These are phyloP conservation scores for Ilyonectria robusta DNA, from an alignment of 2,329 filamentous ascomycete species.

Conservation along the genomic window DNA sequence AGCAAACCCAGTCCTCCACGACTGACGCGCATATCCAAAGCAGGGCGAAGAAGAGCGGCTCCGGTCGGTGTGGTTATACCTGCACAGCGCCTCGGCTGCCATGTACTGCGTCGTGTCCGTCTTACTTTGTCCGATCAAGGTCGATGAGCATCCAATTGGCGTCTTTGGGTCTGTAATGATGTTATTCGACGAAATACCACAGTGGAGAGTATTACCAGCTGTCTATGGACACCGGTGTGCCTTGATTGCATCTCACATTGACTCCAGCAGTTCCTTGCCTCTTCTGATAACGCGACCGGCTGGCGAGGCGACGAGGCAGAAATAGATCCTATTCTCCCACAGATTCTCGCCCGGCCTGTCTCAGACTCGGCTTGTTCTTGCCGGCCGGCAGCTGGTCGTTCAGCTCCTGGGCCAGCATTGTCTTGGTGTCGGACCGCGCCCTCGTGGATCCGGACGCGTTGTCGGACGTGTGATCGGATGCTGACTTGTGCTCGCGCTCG, in stretches of 20 bases:
- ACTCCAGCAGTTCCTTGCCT: neutral
- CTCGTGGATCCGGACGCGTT: no score
- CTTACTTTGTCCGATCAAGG: neutral
- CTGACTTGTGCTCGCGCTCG: no score
- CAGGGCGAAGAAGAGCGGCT: neutral
- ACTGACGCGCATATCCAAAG: neutral
- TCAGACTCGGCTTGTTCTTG: no score
- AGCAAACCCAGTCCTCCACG: neutral
- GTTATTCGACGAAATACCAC: neutral
- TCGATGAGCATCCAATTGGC: neutral
- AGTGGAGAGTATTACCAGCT: neutral
- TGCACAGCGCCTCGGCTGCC: neutral
- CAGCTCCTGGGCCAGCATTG: no score
- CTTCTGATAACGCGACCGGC: neutral
- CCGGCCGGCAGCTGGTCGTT: no score
- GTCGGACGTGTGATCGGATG: no score
- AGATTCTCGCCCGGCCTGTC: no score
- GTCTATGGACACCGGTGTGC: neutral
- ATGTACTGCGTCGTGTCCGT: neutral
- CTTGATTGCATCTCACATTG: neutral
- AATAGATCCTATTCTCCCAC: neutral
- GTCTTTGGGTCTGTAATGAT: neutral
- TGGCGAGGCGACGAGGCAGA: neutral
- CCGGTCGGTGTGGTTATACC: neutral
- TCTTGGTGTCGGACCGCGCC: no score